Evolutionary conservation across 805 yeast genomes (phyloP).

Genomic region (Phaffomyces thermotolerans): DNA sequence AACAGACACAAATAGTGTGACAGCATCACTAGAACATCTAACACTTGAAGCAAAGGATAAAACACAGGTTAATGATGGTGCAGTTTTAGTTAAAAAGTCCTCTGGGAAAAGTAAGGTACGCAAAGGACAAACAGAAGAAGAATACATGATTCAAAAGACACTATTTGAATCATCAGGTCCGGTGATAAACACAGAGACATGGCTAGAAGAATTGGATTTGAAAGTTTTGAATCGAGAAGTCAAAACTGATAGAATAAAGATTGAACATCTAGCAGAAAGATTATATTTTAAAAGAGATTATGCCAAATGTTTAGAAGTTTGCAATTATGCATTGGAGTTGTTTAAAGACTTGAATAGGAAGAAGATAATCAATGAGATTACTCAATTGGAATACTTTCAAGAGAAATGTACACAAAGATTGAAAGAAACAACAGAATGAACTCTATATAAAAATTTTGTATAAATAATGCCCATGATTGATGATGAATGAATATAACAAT

Average conservation of each 20-base stretch:
- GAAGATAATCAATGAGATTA: conserved; percentile 41
- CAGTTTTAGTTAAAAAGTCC: conserved; percentile 37
- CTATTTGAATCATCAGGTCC: conserved; percentile 56
- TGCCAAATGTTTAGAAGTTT: conserved; percentile 39
- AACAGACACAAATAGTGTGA: too few species aligned
- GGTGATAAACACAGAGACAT: conserved; percentile 35
- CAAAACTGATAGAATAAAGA: conserved; percentile 48
- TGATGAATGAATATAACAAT: too few species aligned
- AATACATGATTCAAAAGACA: conserved; percentile 42
- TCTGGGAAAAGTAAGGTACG: conserved; percentile 45
- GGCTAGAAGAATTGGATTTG: conserved; percentile 33
- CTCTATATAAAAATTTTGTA: neutral
- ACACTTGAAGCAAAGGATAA: conserved; percentile 12
- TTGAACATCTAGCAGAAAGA: conserved; percentile 56
- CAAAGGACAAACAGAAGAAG: conserved; percentile 67
- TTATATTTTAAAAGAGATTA: conserved; percentile 53
- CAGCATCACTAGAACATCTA: neutral
- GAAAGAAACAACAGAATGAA: conserved; percentile 6
- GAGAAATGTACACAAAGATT: conserved; percentile 30
- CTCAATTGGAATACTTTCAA: conserved; percentile 42
- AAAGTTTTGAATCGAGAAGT: conserved; percentile 24
- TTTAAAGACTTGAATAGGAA: conserved; percentile 30
- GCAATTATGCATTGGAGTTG: conserved; percentile 30
- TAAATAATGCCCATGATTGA: neutral
- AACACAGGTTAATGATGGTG: conserved; percentile 24